Evolutionary conservation across 2,329 filamentous ascomycete genomes (phyloP).

Genomic region (Rhynchosporium secalis): DNA sequence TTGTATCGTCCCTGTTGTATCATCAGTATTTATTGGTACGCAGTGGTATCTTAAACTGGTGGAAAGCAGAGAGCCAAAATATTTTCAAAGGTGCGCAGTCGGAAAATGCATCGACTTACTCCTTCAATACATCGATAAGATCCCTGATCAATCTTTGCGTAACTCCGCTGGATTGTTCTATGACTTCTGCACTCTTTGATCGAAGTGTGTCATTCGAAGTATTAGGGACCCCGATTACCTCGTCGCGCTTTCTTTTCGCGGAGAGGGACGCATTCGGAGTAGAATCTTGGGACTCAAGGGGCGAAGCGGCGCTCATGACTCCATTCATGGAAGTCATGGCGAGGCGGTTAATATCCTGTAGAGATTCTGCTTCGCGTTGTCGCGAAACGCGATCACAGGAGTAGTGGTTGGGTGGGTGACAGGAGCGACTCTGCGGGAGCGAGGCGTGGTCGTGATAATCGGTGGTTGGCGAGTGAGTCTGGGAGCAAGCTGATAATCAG

Average conservation of each 20-base stretch:
- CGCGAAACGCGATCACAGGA: constrained; percentile 5
- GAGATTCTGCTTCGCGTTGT: constrained; percentile 8
- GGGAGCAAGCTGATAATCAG: not conserved
- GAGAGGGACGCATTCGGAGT: constrained; percentile 40
- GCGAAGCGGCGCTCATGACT: constrained; percentile 42
- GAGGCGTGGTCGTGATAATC: not conserved
- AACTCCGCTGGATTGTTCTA: constrained; percentile 36
- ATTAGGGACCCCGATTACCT: constrained; percentile 43
- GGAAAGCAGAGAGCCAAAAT: not conserved
- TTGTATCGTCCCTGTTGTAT: constrained; percentile 53
- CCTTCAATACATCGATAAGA: constrained; percentile 46
- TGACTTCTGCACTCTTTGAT: constrained; percentile 26
- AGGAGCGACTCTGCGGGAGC: constrained; percentile 8
- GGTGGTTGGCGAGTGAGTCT: not conserved
- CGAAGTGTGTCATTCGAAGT: constrained; percentile 33
- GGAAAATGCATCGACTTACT: constrained; percentile 40
- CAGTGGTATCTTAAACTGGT: not conserved
- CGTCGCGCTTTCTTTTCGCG: constrained; percentile 61
- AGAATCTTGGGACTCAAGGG: constrained; percentile 30
- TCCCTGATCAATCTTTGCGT: constrained; percentile 44
- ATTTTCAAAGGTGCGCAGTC: constrained; percentile 1
- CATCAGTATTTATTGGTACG: constrained; percentile 33
- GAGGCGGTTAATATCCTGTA: constrained; percentile 18
- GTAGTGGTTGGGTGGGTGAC: constrained; percentile 21
- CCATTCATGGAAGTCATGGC: constrained; percentile 45